phyloP scores from a whole-genome alignment of 106 monocot genomes.

The Phalaenopsis equestris region DNA sequence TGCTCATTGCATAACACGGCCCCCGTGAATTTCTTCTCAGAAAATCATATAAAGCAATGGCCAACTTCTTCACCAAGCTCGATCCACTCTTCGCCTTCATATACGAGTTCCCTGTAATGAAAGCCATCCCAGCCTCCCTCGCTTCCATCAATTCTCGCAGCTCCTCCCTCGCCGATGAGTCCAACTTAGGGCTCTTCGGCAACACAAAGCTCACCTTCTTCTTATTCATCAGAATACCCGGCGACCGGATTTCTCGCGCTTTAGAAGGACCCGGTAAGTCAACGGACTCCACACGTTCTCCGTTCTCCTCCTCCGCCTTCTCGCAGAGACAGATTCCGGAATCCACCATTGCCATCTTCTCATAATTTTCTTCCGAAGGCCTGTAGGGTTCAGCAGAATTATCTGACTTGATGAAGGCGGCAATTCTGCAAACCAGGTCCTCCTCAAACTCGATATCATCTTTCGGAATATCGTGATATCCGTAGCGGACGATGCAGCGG shows the following conservation, averaged over 20 bases:
- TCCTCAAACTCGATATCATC: slow-evolving; percentile 91
- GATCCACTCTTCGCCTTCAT: slow-evolving; percentile 82
- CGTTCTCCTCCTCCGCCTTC: slow-evolving; percentile 21
- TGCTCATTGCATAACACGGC: slow-evolving; percentile 50
- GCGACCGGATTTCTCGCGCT: slow-evolving; percentile 41
- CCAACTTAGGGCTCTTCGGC: slow-evolving; percentile 48
- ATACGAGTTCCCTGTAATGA: slow-evolving; percentile 71
- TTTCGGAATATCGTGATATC: slow-evolving; percentile 84
- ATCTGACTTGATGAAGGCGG: slow-evolving; percentile 69
- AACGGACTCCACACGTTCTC: neutral
- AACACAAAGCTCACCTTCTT: slow-evolving; percentile 73
- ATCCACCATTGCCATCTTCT: slow-evolving; percentile 48
- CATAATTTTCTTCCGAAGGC: slow-evolving; percentile 17
- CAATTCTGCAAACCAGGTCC: slow-evolving; percentile 86
- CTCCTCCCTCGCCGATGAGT: slow-evolving; percentile 34
- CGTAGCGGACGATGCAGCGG: slow-evolving; percentile 86
- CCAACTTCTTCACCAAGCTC: slow-evolving; percentile 56
- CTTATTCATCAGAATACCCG: slow-evolving; percentile 10
- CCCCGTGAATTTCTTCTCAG: slow-evolving; percentile 70
- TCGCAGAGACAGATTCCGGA: slow-evolving; percentile 14
- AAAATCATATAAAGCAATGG: slow-evolving; percentile 70
- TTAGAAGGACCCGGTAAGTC: slow-evolving; percentile 29
- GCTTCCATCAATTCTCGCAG: slow-evolving; percentile 75
- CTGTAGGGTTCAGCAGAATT: slow-evolving; percentile 17
- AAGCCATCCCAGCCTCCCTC: slow-evolving; percentile 87